Evolutionary conservation across 495 filamentous ascomycete genomes (phyloP).

Genomic region (Peziza echinospora): DNA sequence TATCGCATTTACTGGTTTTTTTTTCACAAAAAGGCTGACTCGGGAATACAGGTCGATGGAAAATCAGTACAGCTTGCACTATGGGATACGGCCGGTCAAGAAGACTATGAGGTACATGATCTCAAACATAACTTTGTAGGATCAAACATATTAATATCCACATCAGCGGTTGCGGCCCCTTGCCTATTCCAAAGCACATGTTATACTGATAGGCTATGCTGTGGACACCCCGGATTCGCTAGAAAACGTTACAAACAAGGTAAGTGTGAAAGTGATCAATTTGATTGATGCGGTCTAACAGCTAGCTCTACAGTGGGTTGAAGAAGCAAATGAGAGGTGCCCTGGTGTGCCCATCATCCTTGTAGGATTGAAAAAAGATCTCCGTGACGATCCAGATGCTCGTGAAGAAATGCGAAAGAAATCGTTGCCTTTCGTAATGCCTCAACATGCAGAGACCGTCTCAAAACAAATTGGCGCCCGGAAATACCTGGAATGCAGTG

Average conservation of each 20-base stretch:
- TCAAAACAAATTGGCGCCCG: slow-evolving; percentile 71
- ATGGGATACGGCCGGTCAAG: slow-evolving; percentile 99
- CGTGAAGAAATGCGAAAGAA: slow-evolving; percentile 96
- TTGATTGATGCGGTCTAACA: background rate
- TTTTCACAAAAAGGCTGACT: background rate
- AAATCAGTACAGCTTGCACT: slow-evolving; percentile 93
- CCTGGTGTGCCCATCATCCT: slow-evolving; percentile 87
- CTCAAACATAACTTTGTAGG: background rate
- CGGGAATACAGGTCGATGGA: slow-evolving; percentile 45
- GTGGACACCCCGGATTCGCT: slow-evolving; percentile 90
- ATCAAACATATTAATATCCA: background rate
- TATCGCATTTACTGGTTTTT: background rate
- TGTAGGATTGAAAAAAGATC: slow-evolving; percentile 93
- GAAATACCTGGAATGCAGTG: slow-evolving; percentile 95
- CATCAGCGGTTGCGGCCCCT: slow-evolving; percentile 65
- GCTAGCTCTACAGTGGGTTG: slow-evolving; percentile 52
- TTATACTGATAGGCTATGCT: slow-evolving; percentile 89
- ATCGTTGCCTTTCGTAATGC: slow-evolving; percentile 62
- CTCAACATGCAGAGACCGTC: slow-evolving; percentile 56
- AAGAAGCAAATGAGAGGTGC: slow-evolving; percentile 87
- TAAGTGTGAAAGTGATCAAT: slow-evolving; percentile 21
- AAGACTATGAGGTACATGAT: slow-evolving; percentile 84
- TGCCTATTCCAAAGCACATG: slow-evolving; percentile 93
- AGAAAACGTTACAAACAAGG: slow-evolving; percentile 97
- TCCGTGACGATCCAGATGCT: slow-evolving; percentile 80